Conservation (phyloP, 2,329 filamentous ascomycete genomes). For the Scortechinia acanthostroma region DNA sequence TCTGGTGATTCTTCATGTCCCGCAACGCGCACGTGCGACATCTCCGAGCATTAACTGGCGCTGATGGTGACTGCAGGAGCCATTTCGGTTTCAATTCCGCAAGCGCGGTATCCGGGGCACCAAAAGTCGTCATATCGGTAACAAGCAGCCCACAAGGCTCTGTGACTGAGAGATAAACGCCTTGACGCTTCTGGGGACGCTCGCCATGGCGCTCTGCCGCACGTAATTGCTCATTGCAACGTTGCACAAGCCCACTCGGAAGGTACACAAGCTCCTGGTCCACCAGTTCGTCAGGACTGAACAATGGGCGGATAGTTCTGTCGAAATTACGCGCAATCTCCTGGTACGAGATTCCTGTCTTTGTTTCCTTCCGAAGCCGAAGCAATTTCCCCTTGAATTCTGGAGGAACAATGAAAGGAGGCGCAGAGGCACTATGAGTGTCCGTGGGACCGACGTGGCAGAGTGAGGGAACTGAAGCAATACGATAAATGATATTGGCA, state of each 20-base stretch:
- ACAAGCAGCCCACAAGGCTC: slow-evolving; percentile 34
- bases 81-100: slow-evolving; percentile 40
- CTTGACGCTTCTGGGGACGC: slow-evolving; percentile 26
- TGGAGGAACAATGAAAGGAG: slow-evolving; percentile 6
- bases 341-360: slow-evolving; percentile 26
- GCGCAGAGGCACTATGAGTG: not conserved
- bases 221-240: slow-evolving; percentile 26
- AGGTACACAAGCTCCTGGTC: slow-evolving; percentile 27
- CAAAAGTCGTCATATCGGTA: slow-evolving; percentile 32
- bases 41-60: slow-evolving; percentile 25
- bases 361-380: slow-evolving; percentile 32
- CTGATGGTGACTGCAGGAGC: slow-evolving; percentile 37
- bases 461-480: slow-evolving; percentile 14
- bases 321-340: slow-evolving; percentile 26
- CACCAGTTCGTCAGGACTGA: slow-evolving; percentile 29
- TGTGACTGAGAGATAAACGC: slow-evolving; percentile 30
- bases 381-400: slow-evolving; percentile 25
- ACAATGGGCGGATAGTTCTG: slow-evolving; percentile 27
- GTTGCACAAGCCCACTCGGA: slow-evolving; percentile 21
- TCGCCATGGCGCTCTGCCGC: slow-evolving; percentile 19
- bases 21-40: slow-evolving; percentile 39
- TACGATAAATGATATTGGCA: slow-evolving; percentile 37
- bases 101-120: slow-evolving; percentile 18
- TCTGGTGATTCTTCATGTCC: slow-evolving; percentile 28
- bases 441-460: slow-evolving; percentile 7